Evolutionary conservation across 768 basidiomycete species (phyloP).

Genomic region (Leccinellum albellum): DNA sequence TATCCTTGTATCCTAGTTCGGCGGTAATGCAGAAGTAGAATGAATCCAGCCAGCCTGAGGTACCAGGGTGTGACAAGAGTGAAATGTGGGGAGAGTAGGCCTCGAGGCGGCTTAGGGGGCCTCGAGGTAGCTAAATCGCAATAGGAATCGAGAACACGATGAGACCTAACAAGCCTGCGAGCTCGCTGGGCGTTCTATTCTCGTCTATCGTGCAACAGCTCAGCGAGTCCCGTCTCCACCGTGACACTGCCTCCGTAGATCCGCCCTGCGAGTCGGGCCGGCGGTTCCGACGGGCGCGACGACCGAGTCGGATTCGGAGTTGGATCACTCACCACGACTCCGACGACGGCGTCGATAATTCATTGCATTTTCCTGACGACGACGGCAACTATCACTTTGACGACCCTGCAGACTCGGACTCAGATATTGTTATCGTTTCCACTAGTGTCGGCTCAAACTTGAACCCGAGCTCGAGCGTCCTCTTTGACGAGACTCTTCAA

Average conservation of each 20-base stretch:
- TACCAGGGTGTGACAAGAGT: not conserved
- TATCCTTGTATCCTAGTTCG: constrained; percentile 7
- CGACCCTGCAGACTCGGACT: constrained; percentile 2
- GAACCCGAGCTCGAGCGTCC: not conserved
- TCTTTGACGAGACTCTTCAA: not conserved
- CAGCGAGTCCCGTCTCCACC: constrained; percentile 18
- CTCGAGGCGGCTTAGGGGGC: constrained; percentile 10
- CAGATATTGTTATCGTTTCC: not conserved
- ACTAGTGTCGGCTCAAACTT: not conserved
- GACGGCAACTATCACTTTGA: not conserved
- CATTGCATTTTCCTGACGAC: constrained; percentile 11
- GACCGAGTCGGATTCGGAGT: constrained; percentile 13
- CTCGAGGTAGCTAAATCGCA: not conserved
- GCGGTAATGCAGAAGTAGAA: constrained; percentile 13
- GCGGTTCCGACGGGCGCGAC: constrained; percentile 1
- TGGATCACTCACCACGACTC: constrained; percentile 12
- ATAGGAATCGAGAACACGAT: not conserved
- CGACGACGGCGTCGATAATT: constrained; percentile 6
- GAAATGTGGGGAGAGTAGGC: not conserved
- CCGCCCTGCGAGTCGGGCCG: not conserved
- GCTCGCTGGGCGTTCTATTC: constrained; percentile 5
- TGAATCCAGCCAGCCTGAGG: not conserved
- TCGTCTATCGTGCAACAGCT: constrained; percentile 24
- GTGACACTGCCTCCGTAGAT: not conserved
- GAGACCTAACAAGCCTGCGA: not conserved